These are phyloP conservation scores for Jackrogersella multiformis DNA, from an alignment of 495 filamentous ascomycete genomes.

Conservation along the genomic window DNA sequence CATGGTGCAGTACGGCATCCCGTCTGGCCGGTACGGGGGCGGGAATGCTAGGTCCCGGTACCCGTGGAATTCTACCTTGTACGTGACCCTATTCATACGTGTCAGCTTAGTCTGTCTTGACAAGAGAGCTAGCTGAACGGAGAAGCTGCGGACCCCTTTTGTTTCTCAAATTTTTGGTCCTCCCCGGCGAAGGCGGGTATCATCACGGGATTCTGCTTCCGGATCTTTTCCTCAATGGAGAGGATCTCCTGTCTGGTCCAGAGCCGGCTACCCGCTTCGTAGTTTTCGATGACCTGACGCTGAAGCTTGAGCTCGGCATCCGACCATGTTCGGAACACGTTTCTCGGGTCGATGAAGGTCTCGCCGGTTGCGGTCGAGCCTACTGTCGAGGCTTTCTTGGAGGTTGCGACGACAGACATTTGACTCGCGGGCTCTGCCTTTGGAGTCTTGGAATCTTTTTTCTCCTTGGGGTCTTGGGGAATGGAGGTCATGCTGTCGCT, in stretches of 20 bases:
- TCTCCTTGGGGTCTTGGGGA: no score
- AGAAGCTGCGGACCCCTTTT: not conserved
- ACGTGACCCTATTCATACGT: not conserved
- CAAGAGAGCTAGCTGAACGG: not conserved
- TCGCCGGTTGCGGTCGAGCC: not conserved
- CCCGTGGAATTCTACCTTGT: slow-evolving; percentile 27
- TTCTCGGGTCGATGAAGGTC: not conserved
- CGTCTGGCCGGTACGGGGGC: not conserved
- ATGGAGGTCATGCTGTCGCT: no score
- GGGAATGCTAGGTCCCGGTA: slow-evolving; percentile 26
- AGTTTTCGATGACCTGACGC: slow-evolving; percentile 26
- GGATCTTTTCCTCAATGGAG: slow-evolving; percentile 9
- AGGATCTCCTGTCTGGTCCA: slow-evolving; percentile 24
- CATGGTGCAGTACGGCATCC: slow-evolving; percentile 20
- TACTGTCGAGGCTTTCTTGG: not conserved
- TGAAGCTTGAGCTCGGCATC: slow-evolving; percentile 29
- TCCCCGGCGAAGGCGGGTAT: slow-evolving; percentile 8
- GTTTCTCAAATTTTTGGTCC: not conserved
- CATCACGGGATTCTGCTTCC: not conserved
- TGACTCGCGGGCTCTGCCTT: not conserved
- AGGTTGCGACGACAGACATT: not conserved
- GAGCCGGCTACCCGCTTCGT: slow-evolving; percentile 18
- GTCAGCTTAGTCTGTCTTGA: slow-evolving; percentile 1
- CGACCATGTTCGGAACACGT: slow-evolving; percentile 9
- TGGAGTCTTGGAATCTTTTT: not conserved